A percentile compares a stretch with the other conserved stretches of the same genome.
Conservation (phyloP, 768 basidiomycete genomes). For the Mycena crocata region DNA sequence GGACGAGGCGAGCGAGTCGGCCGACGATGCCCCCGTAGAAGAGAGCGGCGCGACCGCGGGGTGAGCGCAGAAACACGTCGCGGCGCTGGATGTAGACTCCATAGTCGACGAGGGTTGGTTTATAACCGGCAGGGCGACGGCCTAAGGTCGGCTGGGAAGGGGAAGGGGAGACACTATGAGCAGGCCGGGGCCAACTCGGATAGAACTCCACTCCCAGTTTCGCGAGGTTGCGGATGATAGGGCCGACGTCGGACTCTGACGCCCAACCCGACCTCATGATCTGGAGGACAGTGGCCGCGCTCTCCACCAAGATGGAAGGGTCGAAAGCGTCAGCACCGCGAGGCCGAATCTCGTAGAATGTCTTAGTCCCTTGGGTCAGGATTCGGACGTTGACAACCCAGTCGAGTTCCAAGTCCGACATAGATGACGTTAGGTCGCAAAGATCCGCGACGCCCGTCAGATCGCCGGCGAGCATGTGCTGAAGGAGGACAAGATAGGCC, state of each 20-base stretch:
- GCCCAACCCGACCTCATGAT: slow-evolving; percentile 15
- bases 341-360: slow-evolving; percentile 15
- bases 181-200: slow-evolving; percentile 20
- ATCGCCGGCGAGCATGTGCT: slow-evolving; percentile 12
- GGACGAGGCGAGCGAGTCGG: slow-evolving; percentile 18
- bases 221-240: slow-evolving; percentile 17
- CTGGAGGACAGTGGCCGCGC: slow-evolving; percentile 23
- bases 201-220: slow-evolving; percentile 18
- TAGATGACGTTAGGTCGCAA: slow-evolving; percentile 1
- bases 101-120: slow-evolving; percentile 14
- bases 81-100: slow-evolving; percentile 19
- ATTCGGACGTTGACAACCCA: slow-evolving; percentile 15
- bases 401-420: slow-evolving; percentile 7
- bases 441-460: neutral
- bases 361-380: neutral
- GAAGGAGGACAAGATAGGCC: no score
- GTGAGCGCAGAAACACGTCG: slow-evolving; percentile 17
- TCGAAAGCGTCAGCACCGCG: slow-evolving; percentile 6
- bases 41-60: slow-evolving; percentile 20
- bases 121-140: slow-evolving; percentile 21
- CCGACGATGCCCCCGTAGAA: slow-evolving; percentile 25
- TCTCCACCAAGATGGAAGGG: slow-evolving; percentile 16
- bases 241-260: neutral
- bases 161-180: neutral
- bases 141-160: slow-evolving; percentile 8